These are phyloP conservation scores for Triticum urartu DNA, from an alignment of 176 grass and related monocot genomes.

Conservation along the genomic window DNA sequence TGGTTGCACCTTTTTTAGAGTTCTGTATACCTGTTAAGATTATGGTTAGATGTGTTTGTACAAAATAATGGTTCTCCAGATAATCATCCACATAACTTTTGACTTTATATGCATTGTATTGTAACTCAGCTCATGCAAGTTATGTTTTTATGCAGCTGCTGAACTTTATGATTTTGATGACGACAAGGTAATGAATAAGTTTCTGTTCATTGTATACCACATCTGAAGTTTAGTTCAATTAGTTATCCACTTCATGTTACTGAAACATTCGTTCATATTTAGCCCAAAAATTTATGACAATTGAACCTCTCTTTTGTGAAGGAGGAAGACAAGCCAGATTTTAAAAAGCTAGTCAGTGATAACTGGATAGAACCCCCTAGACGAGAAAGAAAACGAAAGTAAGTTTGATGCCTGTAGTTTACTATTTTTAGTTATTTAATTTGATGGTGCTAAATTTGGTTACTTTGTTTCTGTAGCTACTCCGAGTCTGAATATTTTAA, in stretches of 20 bases:
- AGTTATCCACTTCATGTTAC: background rate
- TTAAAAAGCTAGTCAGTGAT: constrained; percentile 74
- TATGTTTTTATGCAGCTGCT: constrained; percentile 56
- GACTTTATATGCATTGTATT: background rate
- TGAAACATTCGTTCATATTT: constrained; percentile 2
- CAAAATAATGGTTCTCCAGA: background rate
- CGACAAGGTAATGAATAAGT: constrained; percentile 57
- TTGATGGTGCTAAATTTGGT: background rate
- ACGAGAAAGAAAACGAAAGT: constrained; percentile 80
- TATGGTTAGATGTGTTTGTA: background rate
- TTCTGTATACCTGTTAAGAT: background rate
- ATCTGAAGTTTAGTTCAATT: constrained; percentile 21
- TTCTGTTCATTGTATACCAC: constrained; percentile 6
- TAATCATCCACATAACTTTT: constrained; percentile 1
- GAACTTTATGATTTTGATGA: constrained; percentile 86
- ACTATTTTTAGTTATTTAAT: constrained; percentile 14
- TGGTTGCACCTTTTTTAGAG: background rate
- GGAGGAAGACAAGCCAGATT: constrained; percentile 75
- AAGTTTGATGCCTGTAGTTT: constrained; percentile 28
- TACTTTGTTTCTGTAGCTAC: constrained; percentile 53
- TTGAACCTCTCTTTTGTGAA: constrained; percentile 33
- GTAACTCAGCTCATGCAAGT: constrained; percentile 15
- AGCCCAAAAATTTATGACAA: background rate
- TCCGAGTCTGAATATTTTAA: constrained; percentile 84
- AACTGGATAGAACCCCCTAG: constrained; percentile 85